These are phyloP conservation scores for Mycena olivaceomarginata DNA, from an alignment of 768 basidiomycete genomes.

Conservation along the genomic window DNA sequence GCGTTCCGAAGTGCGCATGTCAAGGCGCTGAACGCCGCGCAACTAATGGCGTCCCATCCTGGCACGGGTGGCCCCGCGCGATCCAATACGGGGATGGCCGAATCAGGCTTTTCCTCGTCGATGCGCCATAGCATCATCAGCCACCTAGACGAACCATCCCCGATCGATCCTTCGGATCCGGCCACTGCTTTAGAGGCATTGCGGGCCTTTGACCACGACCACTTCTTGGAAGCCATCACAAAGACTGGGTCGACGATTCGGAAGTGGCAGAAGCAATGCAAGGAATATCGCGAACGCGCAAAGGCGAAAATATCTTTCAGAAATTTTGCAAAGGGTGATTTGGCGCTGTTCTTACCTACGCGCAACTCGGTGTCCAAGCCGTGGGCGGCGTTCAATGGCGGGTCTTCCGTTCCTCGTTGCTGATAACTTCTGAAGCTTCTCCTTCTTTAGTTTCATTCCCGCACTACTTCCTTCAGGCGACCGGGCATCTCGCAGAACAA, in stretches of 20 bases:
- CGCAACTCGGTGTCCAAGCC: conserved; percentile 94
- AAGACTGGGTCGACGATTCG: conserved; percentile 92
- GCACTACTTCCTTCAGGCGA: conserved; percentile 96
- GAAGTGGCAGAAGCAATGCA: conserved; percentile 99
- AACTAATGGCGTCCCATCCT: conserved; percentile 74
- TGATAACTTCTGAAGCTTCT: conserved; percentile 58
- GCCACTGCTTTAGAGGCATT: conserved; percentile 81
- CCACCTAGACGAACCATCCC: conserved; percentile 78
- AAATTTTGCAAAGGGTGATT: conserved; percentile 95
- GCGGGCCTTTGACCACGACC: conserved; percentile 87
- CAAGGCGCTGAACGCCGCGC: conserved; percentile 80
- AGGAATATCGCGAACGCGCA: conserved; percentile 95
- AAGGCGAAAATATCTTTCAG: conserved; percentile 98
- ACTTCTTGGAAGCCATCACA: conserved; percentile 87
- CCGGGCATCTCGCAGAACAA: conserved; percentile 90
- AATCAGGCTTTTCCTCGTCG: conserved; percentile 69
- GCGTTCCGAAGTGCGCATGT: conserved; percentile 86
- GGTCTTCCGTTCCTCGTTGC: conserved; percentile 47
- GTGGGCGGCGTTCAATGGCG: conserved; percentile 99
- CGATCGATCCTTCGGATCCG: conserved; percentile 87
- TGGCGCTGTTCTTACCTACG: conserved; percentile 97
- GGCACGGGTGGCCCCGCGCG: conserved; percentile 62
- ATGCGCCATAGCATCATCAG: conserved; percentile 74
- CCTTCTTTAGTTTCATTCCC: conserved; percentile 89
- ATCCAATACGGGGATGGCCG: conserved; percentile 62